Percentiles rank a stretch among this genome's conserved stretches.
These are phyloP conservation scores for Tetracentron sinense DNA, from an alignment of 164 flowering plant species.

Conservation along the genomic window DNA sequence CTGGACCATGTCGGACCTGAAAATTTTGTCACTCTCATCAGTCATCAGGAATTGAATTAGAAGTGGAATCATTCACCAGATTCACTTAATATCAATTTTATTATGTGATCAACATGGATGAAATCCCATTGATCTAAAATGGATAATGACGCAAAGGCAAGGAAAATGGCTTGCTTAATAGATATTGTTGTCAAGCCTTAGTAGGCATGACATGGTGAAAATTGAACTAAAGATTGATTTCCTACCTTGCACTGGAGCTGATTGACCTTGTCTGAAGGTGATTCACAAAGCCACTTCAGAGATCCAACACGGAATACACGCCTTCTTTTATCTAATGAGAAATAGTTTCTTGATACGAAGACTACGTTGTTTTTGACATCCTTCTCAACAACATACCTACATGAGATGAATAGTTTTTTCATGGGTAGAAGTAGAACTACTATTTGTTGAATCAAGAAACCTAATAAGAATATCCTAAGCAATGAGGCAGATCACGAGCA, in stretches of 20 bases:
- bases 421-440: neutral
- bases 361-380: conserved; percentile 82
- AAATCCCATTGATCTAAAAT: too few relatives aligned
- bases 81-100: neutral
- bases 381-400: conserved; percentile 94
- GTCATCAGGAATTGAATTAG: neutral
- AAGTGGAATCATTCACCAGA: neutral
- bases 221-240: neutral
- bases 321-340: conserved; percentile 79
- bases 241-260: conserved; percentile 81
- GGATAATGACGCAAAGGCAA: neutral
- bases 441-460: neutral
- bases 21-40: conserved; percentile 5
- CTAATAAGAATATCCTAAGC: too few relatives aligned
- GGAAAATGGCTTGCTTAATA: neutral
- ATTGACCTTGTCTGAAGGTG: conserved; percentile 40
- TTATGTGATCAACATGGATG: too few relatives aligned
- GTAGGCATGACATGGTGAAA: neutral
- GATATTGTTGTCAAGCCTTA: neutral
- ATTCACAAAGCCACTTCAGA: conserved; percentile 66
- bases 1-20: conserved; percentile 96
- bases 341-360: conserved; percentile 89
- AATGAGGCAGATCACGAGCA: too few relatives aligned
- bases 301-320: conserved; percentile 92
- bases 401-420: conserved; percentile 11